Evolutionary conservation across 371 early-diverging fungal species (phyloP).

Genomic region (Rhizoclosmatium hyalinum): DNA sequence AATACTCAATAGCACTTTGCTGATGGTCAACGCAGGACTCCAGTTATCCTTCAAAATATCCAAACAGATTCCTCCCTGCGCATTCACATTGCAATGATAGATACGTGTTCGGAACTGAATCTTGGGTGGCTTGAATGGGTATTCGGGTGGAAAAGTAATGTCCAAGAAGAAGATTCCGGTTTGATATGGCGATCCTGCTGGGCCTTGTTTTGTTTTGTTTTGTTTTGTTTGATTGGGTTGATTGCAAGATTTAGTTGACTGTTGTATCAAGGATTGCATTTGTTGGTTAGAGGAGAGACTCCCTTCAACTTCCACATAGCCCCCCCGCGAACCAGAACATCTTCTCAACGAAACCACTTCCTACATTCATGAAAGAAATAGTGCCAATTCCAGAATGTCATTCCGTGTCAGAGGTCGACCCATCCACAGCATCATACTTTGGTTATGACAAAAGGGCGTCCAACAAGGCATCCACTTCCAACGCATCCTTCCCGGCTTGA

Average conservation of each 20-base stretch:
- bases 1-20: constrained; percentile 89
- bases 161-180: constrained; percentile 82
- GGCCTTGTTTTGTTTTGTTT: constrained; percentile 39
- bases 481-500: too few relatives aligned
- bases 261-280: too few relatives aligned
- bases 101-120: constrained; percentile 87
- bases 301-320: too few relatives aligned
- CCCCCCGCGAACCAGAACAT: too few relatives aligned
- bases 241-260: not conserved
- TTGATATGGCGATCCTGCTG: constrained; percentile 80
- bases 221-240: not conserved
- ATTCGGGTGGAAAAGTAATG: constrained; percentile 80
- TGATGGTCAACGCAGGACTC: constrained; percentile 93
- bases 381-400: too few relatives aligned
- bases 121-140: constrained; percentile 38
- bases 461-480: too few relatives aligned
- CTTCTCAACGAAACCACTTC: too few relatives aligned
- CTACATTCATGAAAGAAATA: too few relatives aligned
- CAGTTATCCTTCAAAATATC: constrained; percentile 95
- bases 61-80: constrained; percentile 88
- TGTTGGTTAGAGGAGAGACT: too few relatives aligned
- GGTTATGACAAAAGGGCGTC: too few relatives aligned
- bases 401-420: too few relatives aligned
- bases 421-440: too few relatives aligned
- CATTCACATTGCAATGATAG: constrained; percentile 96